Evolutionary conservation across 73 alveolate genomes (phyloP).

Genomic region (Tetrahymena thermophila): DNA sequence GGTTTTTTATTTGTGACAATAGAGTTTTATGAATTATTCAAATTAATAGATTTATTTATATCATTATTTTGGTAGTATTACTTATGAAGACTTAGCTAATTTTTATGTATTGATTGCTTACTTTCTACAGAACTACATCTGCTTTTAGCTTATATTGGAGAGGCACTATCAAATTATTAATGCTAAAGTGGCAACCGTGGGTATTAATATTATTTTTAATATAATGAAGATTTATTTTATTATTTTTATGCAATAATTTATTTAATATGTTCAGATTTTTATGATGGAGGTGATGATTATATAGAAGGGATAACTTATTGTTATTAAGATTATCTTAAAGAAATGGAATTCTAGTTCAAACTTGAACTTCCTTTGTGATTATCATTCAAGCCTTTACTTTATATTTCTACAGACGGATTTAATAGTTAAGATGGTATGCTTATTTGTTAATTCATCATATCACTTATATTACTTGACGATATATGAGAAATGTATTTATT

Average conservation of each 20-base stretch:
- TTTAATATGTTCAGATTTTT: not conserved
- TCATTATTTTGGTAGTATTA: not conserved
- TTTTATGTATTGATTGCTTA: not conserved
- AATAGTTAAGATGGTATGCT: not conserved
- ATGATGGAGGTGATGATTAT: not conserved
- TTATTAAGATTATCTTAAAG: not conserved
- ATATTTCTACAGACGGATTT: not conserved
- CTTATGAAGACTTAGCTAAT: not conserved
- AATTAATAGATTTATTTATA: not conserved
- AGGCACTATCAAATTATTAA: not conserved
- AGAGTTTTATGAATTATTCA: not conserved
- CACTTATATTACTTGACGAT: not conserved
- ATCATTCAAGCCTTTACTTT: not conserved
- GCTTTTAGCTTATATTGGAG: not conserved
- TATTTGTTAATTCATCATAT: not conserved
- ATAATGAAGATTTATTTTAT: not conserved
- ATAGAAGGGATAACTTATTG: not conserved
- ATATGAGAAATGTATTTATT: not conserved
- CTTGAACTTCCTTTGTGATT: not conserved
- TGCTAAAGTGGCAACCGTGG: not conserved
- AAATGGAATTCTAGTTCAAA: not conserved
- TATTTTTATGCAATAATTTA: not conserved
- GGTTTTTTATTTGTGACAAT: not conserved
- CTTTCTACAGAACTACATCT: not conserved
- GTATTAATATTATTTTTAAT: too few species aligned